Evolutionary conservation across 371 early-diverging fungal genomes (phyloP).

Genomic region (Mucor lusitanicus): DNA sequence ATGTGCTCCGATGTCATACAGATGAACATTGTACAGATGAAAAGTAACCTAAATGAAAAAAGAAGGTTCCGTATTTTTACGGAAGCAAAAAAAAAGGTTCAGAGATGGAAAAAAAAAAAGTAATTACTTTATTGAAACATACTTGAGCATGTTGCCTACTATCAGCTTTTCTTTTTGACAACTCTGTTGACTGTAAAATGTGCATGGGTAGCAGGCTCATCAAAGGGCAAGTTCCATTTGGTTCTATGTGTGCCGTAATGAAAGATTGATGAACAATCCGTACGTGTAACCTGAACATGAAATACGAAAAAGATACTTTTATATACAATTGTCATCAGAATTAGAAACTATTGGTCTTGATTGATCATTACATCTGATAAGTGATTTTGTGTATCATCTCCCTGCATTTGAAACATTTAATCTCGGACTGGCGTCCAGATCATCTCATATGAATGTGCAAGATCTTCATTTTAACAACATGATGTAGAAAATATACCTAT

Average conservation of each 20-base stretch:
- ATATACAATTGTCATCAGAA: neutral
- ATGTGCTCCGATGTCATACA: neutral
- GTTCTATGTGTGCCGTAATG: neutral
- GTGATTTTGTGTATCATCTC: neutral
- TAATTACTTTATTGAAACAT: neutral
- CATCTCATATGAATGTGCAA: no score
- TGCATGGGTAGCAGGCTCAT: no score
- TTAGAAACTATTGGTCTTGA: neutral
- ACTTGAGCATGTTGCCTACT: neutral
- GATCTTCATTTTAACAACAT: no score
- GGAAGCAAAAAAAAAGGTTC: neutral
- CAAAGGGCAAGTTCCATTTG: neutral
- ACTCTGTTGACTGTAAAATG: neutral
- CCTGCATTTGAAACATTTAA: neutral
- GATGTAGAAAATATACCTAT: no score
- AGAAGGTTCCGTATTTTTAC: slow-evolving; percentile 3
- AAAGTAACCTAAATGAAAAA: neutral
- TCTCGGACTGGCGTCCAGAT: no score
- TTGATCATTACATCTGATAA: neutral
- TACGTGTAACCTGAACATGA: neutral
- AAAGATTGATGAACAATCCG: neutral
- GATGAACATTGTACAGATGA: neutral
- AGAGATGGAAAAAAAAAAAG: neutral
- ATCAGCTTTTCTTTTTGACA: neutral
- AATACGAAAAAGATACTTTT: neutral